Evolutionary conservation across 257 asterid species (phyloP), one percentile per base, ranked within the genome.

Genomic region (Cruciata laevipes): DNA sequence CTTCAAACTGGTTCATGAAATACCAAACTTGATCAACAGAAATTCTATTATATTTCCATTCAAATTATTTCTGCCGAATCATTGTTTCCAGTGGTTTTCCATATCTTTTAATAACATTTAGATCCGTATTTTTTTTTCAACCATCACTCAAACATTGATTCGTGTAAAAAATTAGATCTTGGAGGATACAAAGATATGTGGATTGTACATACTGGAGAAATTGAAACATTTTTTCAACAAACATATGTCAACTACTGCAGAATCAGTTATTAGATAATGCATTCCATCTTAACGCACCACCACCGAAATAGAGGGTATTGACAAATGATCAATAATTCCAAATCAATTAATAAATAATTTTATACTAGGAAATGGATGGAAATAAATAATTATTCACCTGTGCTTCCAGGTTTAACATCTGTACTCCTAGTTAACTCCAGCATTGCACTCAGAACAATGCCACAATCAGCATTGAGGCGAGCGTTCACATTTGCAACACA

Each of bases 391-490:
- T 35, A 59, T 32, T 71, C 83, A 93, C 98, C 89, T 77, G 96
- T 75, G 65, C 77, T 78, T 55, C 80, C 87, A 62, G 77, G 77
- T 73, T 83, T 84, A 72, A 73, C 61, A 69, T 82, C 90, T 32
- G 89, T 71, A 53, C 66, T 73, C 80, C 80, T 77, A 77, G 78
- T 81, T 76, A 88, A 72, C 69, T 81, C 87, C 71, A 90, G 77
- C 55, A 80, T 68, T 70, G 99, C 97, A 67, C 81, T 71, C 73
- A 93, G 82, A 71, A 93, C 95, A 68, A 86, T 73, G 67, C 80
- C 83, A 79, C 89, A 96, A 71, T 86, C 91, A 58, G 79, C 68
- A 63, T 79, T 78, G 61, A 78, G 70, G 76, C 75, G 85, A 59
- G 79, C 67, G 78, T 79, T 83, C 72, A 83, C 89, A 77, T 84